Evolutionary conservation across 139 green algal species (phyloP).

Genomic region (Mesotaenium endlicherianum): DNA sequence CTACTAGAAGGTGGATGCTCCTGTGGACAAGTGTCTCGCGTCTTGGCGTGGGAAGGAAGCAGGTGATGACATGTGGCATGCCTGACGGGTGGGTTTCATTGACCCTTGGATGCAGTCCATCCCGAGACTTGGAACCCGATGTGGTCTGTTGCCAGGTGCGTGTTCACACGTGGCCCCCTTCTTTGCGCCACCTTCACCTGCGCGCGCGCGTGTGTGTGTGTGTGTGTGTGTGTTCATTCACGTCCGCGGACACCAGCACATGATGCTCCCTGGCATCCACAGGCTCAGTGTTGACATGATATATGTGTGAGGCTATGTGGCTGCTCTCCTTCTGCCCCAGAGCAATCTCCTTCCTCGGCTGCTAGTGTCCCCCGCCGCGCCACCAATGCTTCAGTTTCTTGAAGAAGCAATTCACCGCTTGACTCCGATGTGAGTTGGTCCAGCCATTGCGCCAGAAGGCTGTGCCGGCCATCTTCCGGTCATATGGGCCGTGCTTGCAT

Average conservation of each 20-base stretch:
- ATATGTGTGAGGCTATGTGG: background rate
- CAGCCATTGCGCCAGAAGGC: too few relatives aligned
- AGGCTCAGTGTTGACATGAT: background rate
- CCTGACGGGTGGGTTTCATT: too few relatives aligned
- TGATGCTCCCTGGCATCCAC: background rate
- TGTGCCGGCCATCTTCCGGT: too few relatives aligned
- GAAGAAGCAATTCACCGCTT: too few relatives aligned
- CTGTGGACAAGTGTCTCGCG: too few relatives aligned
- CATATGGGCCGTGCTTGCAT: background rate
- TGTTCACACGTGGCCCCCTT: background rate
- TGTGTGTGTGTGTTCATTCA: background rate
- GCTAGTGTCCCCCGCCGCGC: too few relatives aligned
- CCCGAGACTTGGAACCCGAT: constrained; percentile 49
- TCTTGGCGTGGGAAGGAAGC: too few relatives aligned
- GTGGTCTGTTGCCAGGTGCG: constrained; percentile 44
- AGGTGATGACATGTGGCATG: too few relatives aligned
- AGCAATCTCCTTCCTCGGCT: background rate
- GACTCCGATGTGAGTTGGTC: too few relatives aligned
- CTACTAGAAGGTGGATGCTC: too few relatives aligned
- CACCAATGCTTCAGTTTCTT: too few relatives aligned
- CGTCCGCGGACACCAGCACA: background rate
- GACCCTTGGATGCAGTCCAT: too few relatives aligned
- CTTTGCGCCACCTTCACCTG: background rate
- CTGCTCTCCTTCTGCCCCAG: background rate
- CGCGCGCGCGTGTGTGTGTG: background rate